A percentile compares a stretch with the other conserved stretches of the same genome.
phyloP scores from a whole-genome alignment of 768 basidiomycete species.

The Hydnum rufescens region DNA sequence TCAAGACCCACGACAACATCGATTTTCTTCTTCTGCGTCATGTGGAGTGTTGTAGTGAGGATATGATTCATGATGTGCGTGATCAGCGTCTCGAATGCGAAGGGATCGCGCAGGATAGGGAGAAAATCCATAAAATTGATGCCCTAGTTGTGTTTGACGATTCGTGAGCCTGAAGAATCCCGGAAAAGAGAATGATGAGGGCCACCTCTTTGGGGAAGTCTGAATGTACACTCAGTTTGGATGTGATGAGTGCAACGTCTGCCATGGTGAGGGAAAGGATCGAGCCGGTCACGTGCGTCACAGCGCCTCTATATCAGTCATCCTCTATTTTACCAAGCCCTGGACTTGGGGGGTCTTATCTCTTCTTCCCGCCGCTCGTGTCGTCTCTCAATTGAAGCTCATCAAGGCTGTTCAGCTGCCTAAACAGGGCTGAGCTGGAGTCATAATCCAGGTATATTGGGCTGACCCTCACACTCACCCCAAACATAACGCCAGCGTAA shows the following conservation, averaged over 20 bases:
- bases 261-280: slow-evolving; percentile 30
- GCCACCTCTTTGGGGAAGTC: slow-evolving; percentile 85
- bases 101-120: slow-evolving; percentile 71
- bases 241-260: slow-evolving; percentile 53
- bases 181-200: neutral
- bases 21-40: slow-evolving; percentile 39
- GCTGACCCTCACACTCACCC: too few relatives aligned
- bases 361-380: too few relatives aligned
- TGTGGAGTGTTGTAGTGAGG: slow-evolving; percentile 45
- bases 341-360: too few relatives aligned
- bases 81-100: slow-evolving; percentile 77
- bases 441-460: too few relatives aligned
- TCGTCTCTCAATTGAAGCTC: too few relatives aligned
- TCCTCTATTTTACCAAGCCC: too few relatives aligned
- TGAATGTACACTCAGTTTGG: slow-evolving; percentile 36
- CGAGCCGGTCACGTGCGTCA: too few relatives aligned
- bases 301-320: too few relatives aligned
- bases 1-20: slow-evolving; percentile 92
- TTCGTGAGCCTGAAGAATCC: neutral
- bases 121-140: slow-evolving; percentile 89
- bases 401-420: too few relatives aligned
- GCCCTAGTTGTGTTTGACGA: slow-evolving; percentile 32
- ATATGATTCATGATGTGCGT: slow-evolving; percentile 76
- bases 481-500: too few relatives aligned
- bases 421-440: too few relatives aligned